Base-by-base conservation (phyloP, 2,329 filamentous ascomycete species). In the Talaromyces marneffei region DNA sequence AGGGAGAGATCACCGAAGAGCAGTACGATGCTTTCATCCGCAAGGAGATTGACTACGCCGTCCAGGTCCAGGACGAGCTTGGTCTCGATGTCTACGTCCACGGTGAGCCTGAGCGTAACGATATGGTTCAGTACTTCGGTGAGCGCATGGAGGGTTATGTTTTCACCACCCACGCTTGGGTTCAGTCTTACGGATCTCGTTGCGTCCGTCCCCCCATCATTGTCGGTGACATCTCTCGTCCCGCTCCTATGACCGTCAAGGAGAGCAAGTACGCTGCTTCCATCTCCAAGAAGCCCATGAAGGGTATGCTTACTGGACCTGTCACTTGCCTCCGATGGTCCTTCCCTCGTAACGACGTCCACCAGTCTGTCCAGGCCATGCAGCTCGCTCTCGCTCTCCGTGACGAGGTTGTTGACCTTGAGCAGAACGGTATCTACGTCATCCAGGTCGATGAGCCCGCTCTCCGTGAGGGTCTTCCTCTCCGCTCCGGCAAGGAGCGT, bases 71-170 rank as follows among this genome's bases (percentile, higher is more conserved):
- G 83, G 92, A 97, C 74, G 94, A 97, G 83, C 92, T 99, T 73
- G 92, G 87, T 78, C 88, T 99, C 60, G 94, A 99, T 71, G 94
- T 99, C 78, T 91, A 90, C 76, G 94, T 99, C 67, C 94, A 99
- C 84, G 94, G 94, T 77, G 94, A 99, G 86, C 94, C 94, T 64
- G 94, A 99, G 87, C 92, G 94, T 79, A 99, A 99, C 83, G 94
- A 99, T 87, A 99, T 99, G 94, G 94, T 99, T 59, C 94, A 99
- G 82, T 99, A 97, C 88, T 99, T 99, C 72, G 94, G 94, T 80
- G 94, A 99, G 87, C 42, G 91, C 74, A 85, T 99, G 66, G 87
- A 95, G 73, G 94, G 94, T 74, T 99, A 97, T 79, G 89, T 92
- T 77, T 99, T 99, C 87, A 99, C 94, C 77, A 97, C 93, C 78